A percentile compares a stretch with the other conserved stretches of the same genome.
These are phyloP conservation scores for Entomortierella chlamydospora DNA, from an alignment of 192 early-diverging fungal genomes.

Conservation along the genomic window DNA sequence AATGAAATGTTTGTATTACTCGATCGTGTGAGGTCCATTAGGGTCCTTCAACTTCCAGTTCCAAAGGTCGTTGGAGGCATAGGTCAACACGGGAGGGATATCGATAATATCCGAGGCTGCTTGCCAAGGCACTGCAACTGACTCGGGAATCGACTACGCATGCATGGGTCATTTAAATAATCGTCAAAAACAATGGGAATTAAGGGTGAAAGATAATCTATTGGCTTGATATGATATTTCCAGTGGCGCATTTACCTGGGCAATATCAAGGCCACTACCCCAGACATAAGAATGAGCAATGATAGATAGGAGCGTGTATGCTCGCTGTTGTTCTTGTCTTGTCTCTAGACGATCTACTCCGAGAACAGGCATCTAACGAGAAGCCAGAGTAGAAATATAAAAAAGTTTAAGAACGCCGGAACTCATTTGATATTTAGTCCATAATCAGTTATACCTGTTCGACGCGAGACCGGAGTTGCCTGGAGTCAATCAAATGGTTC, in stretches of 20 bases:
- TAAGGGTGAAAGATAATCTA: not conserved
- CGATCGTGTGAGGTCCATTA: slow-evolving; percentile 73
- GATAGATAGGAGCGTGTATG: slow-evolving; percentile 84
- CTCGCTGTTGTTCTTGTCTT: slow-evolving; percentile 79
- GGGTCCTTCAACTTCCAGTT: slow-evolving; percentile 88
- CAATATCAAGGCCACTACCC: slow-evolving; percentile 79
- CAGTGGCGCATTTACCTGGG: slow-evolving; percentile 62
- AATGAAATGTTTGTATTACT: no score
- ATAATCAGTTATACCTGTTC: slow-evolving; percentile 67
- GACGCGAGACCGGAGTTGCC: slow-evolving; percentile 70
- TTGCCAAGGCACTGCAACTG: slow-evolving; percentile 89
- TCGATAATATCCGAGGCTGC: slow-evolving; percentile 75
- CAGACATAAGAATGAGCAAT: slow-evolving; percentile 93
- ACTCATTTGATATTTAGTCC: no score
- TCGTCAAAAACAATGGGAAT: not conserved
- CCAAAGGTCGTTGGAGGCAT: slow-evolving; percentile 87
- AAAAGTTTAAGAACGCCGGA: no score
- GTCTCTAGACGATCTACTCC: slow-evolving; percentile 64
- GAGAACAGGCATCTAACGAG: slow-evolving; percentile 77
- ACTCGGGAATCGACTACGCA: slow-evolving; percentile 73
- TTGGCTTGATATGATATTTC: not conserved
- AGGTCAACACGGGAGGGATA: slow-evolving; percentile 87
- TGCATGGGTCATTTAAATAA: not conserved
- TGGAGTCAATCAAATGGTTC: slow-evolving; percentile 74
- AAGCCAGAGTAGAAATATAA: no score